Evolutionary conservation across 2,329 filamentous ascomycete genomes (phyloP), one percentile per base, ranked within the genome.

Genomic region (Canariomyces notabilis): DNA sequence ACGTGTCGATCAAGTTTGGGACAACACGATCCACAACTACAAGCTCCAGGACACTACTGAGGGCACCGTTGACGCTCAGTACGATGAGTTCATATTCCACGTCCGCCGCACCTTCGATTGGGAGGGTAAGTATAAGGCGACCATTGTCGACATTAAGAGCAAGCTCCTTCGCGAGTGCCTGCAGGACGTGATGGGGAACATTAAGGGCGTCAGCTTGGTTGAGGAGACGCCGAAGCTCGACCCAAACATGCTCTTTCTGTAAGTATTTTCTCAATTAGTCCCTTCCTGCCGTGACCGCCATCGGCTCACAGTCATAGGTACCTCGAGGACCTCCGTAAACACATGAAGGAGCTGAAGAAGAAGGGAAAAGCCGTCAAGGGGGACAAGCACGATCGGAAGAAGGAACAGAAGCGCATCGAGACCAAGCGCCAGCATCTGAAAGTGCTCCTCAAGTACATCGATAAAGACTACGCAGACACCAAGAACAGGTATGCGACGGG

Each of bases 61-160:
- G 42, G 60, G 67, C 20, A 58, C 61, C 1, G 57, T 60, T 3
- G 71, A 72, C n/a, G 61, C 67, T 0, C 65, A 86, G 55, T 90
- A 89, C 63, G 82, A 90, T 50, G 80, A 86, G 50, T 93, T 84
- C 62, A 75, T 89, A 22, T 95, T 95, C 63, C 87, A 89, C 19
- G 85, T 95, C 14, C 80, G 87, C 14, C 78, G 89, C 44, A 84
- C 79, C 12, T 94, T 95, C 62, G 84, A 90, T 63, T 88, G 80
- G 79, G 86, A 93, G 56, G 87, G 88, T 52, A 89, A 89, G 58
- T 90, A 87, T 58, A 73, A 79, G 57, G 60, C 63, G 59, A 89
- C 89, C 0, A 68, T 83, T 12, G 80, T 95, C 39, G 88, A 95
- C 55, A 86, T 95, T 65, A 93, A 90, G 68, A 93, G 87, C 61